A percentile compares a stretch with the other conserved stretches of the same genome.
These are phyloP conservation scores for Penicillium italicum DNA, from an alignment of 2,329 filamentous ascomycete genomes.

Conservation along the genomic window DNA sequence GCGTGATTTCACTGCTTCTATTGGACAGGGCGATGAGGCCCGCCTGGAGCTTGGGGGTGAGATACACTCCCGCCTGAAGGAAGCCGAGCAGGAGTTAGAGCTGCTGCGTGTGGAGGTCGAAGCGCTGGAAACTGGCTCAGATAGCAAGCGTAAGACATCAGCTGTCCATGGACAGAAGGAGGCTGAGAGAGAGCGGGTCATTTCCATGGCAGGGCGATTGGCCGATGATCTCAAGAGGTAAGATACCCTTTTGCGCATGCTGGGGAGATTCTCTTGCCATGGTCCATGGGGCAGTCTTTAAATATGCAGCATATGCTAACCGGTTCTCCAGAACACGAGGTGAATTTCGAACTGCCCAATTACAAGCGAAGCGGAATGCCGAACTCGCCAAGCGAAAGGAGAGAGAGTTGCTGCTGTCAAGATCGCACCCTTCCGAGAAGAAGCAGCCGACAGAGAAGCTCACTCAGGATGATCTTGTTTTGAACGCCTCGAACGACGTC, in stretches of 20 bases:
- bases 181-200: constrained; percentile 62
- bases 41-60: constrained; percentile 73
- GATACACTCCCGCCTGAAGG: constrained; percentile 72
- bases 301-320: constrained; percentile 7
- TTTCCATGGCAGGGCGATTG: constrained; percentile 64
- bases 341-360: constrained; percentile 76
- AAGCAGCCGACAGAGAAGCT: constrained; percentile 47
- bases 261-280: not conserved
- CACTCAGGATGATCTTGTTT: constrained; percentile 67
- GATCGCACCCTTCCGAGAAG: constrained; percentile 32
- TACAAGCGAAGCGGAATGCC: constrained; percentile 71
- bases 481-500: constrained; percentile 76
- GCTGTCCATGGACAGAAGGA: constrained; percentile 51
- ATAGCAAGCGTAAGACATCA: constrained; percentile 28
- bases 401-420: constrained; percentile 68
- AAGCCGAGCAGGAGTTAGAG: constrained; percentile 80
- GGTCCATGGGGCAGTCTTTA: no score
- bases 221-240: constrained; percentile 69
- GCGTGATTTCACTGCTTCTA: constrained; percentile 59
- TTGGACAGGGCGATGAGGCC: constrained; percentile 60
- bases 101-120: constrained; percentile 72
- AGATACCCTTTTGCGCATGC: constrained; percentile 12
- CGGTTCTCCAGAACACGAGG: constrained; percentile 50
- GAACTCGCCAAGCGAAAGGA: constrained; percentile 71
- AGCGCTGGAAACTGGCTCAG: constrained; percentile 56